A percentile compares a stretch with the other conserved stretches of the same genome.
These are phyloP conservation scores for Fusarium incarnatum DNA, from an alignment of 2,329 filamentous ascomycete species.

Conservation along the genomic window DNA sequence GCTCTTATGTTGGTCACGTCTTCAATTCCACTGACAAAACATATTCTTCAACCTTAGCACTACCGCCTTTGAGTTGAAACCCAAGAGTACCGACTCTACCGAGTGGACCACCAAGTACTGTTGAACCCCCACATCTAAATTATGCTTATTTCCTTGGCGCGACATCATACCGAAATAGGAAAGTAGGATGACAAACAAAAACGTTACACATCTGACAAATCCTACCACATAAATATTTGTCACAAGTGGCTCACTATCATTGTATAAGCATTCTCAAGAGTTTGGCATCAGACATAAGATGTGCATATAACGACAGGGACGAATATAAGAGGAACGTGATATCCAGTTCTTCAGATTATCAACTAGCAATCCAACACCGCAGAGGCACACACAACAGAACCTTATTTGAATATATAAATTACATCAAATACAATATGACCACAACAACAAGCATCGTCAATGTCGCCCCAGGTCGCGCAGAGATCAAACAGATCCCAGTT, in stretches of 20 bases:
- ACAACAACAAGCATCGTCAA: conserved; percentile 2
- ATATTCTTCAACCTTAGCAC: too few relatives aligned
- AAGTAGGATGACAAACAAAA: background rate
- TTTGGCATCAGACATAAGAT: background rate
- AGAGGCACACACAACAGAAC: background rate
- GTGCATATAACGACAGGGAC: background rate
- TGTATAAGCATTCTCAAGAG: accelerated
- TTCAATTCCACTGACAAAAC: too few relatives aligned
- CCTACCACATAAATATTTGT: background rate
- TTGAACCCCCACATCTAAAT: too few relatives aligned
- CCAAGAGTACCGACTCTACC: too few relatives aligned
- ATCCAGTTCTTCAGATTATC: background rate
- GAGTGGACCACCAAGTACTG: too few relatives aligned
- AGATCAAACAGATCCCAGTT: background rate
- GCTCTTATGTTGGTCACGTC: too few relatives aligned
- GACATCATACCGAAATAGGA: background rate
- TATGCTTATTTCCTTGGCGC: background rate
- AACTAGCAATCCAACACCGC: background rate
- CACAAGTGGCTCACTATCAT: accelerated
- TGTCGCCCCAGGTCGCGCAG: background rate
- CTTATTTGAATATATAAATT: background rate
- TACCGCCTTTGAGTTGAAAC: too few relatives aligned
- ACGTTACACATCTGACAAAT: background rate
- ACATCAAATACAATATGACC: background rate
- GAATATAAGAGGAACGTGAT: background rate